A percentile compares a stretch with the other conserved stretches of the same genome.
Conservation (phyloP, 495 filamentous ascomycete species). For the Lasiosphaeris hirsuta region DNA sequence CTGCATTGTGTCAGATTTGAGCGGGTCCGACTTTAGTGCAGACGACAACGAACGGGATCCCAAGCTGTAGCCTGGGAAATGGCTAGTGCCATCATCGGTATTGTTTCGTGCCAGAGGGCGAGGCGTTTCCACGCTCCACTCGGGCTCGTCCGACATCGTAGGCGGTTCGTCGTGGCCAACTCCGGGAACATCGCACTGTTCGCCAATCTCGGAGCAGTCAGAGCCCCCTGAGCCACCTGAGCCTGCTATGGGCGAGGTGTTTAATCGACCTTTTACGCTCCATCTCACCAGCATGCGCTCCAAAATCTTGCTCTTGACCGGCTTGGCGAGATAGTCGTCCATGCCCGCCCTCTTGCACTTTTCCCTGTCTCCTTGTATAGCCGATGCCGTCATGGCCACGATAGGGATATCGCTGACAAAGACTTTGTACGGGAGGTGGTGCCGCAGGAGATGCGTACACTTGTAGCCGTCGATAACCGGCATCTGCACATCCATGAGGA, state of each 20-base stretch:
- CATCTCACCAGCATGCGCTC: slow-evolving; percentile 70
- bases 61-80: slow-evolving; percentile 14
- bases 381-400: slow-evolving; percentile 78
- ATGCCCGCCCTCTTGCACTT: slow-evolving; percentile 75
- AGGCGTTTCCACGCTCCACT: slow-evolving; percentile 26
- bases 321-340: slow-evolving; percentile 82
- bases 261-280: slow-evolving; percentile 27
- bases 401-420: slow-evolving; percentile 60
- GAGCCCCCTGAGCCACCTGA: slow-evolving; percentile 1
- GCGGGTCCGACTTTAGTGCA: slow-evolving; percentile 1
- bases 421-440: slow-evolving; percentile 54
- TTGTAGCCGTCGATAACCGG: slow-evolving; percentile 76
- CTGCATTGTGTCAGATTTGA: slow-evolving; percentile 16
- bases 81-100: background rate
- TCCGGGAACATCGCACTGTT: slow-evolving; percentile 32
- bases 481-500: slow-evolving; percentile 88
- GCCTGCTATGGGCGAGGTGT: background rate
- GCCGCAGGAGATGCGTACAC: slow-evolving; percentile 68
- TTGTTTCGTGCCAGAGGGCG: slow-evolving; percentile 16
- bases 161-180: slow-evolving; percentile 12
- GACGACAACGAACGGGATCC: background rate
- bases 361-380: slow-evolving; percentile 76
- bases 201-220: slow-evolving; percentile 32
- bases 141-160: slow-evolving; percentile 10
- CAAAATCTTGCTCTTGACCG: slow-evolving; percentile 63